Conservation (phyloP, 495 filamentous ascomycete species). For the Cudoniella acicularis region DNA sequence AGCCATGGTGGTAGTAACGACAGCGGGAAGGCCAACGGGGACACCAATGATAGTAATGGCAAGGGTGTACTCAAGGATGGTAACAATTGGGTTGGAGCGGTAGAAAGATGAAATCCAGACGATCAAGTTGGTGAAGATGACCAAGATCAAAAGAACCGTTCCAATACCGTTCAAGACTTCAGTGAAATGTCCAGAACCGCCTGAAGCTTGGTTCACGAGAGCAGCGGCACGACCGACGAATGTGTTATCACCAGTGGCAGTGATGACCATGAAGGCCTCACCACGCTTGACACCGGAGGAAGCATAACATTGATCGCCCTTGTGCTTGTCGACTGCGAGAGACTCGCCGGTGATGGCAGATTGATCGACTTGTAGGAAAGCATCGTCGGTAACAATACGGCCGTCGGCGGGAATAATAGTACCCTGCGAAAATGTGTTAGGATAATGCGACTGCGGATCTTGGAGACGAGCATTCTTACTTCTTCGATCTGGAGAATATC, state of each 20-base stretch:
- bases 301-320: constrained; percentile 72
- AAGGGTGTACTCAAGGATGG: constrained; percentile 78
- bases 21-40: constrained; percentile 91
- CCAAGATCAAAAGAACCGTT: constrained; percentile 75
- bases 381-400: constrained; percentile 71
- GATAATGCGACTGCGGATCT: background rate
- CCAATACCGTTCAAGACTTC: constrained; percentile 83
- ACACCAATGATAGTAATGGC: constrained; percentile 92
- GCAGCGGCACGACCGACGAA: constrained; percentile 87
- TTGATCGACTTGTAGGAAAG: constrained; percentile 87
- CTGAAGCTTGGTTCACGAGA: constrained; percentile 70
- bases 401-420: constrained; percentile 90
- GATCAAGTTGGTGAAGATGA: constrained; percentile 72
- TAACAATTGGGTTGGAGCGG: constrained; percentile 70
- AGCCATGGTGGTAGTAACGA: constrained; percentile 95
- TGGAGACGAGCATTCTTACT: constrained; percentile 32
- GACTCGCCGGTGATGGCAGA: constrained; percentile 91
- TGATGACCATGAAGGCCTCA: constrained; percentile 75
- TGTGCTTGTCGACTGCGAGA: constrained; percentile 83
- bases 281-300: constrained; percentile 90
- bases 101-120: constrained; percentile 89
- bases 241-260: constrained; percentile 79
- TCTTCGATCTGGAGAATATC: constrained; percentile 89
- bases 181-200: constrained; percentile 80
- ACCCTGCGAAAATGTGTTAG: constrained; percentile 42